Evolutionary conservation across 768 basidiomycete species (phyloP).

Genomic region (Exidia glandulosa): DNA sequence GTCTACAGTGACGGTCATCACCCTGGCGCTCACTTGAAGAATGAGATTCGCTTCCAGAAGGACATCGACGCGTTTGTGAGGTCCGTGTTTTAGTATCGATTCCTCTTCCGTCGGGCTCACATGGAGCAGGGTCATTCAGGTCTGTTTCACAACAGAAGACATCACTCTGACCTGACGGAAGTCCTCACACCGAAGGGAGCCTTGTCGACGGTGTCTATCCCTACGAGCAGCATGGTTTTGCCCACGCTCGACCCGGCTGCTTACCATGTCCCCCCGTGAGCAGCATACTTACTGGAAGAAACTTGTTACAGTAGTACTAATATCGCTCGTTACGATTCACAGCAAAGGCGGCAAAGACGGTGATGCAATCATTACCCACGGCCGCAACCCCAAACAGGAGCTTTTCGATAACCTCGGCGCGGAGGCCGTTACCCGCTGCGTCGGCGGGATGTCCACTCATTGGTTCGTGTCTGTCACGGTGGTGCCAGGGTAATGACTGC

Average conservation of each 20-base stretch:
- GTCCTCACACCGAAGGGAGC: constrained; percentile 27
- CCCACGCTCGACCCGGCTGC: constrained; percentile 8
- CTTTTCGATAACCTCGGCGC: constrained; percentile 11
- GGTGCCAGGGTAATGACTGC: no score
- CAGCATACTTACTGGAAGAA: no score
- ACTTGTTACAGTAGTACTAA: no score
- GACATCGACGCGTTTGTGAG: neutral
- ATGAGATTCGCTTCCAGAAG: constrained; percentile 22
- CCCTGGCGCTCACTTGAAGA: constrained; percentile 19
- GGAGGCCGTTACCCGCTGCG: constrained; percentile 14
- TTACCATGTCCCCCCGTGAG: neutral
- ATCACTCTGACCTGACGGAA: constrained; percentile 62
- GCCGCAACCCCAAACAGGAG: constrained; percentile 9
- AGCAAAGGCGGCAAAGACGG: no score
- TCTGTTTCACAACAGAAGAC: no score
- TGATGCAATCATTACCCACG: constrained; percentile 5
- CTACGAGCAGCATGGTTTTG: constrained; percentile 3
- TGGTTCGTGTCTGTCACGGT: no score
- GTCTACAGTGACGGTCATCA: constrained; percentile 3
- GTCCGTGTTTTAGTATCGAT: neutral
- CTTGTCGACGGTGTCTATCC: constrained; percentile 11
- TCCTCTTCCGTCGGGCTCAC: neutral
- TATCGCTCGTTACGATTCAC: no score
- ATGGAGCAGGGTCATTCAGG: neutral
- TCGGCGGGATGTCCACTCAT: constrained; percentile 16